Evolutionary conservation across 495 filamentous ascomycete genomes (phyloP), one percentile per base, ranked within the genome.

Genomic region (Penicillium chermesinum): DNA sequence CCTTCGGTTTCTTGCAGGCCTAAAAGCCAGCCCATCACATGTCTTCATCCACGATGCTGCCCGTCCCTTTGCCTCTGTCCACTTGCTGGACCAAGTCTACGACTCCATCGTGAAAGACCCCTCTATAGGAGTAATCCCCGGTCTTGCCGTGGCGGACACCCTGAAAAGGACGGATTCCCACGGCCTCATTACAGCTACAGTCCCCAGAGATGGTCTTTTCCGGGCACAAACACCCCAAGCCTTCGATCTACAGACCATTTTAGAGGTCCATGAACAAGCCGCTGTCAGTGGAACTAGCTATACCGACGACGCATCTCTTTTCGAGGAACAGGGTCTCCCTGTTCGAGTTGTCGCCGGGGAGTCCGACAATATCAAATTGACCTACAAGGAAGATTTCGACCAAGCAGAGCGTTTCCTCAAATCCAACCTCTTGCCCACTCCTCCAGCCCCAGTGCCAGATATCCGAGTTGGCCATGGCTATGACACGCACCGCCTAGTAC

Each of bases 41-140:
- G 47, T 43, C 6, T 49, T 49, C 47, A 49, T 49, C n/a, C 47
- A 49, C n/a, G 47, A 49, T 18, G 47, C 47, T 7, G 47, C 47
- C 7, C 38, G 47, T 0, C 47, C 47, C 8, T 49, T 49, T 21
- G 47, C 47, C 15, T 25, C 47, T 7, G 38, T 17, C 15, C 7
- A 25, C 3, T 12, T 49, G 7, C 47, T 49, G 1, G n/a, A 42
- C 5, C 35, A 10, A 2, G 32, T 49, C 13, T 8, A 35, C 1
- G 19, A 49, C 12, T 41, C 47, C 2, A 42, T 49, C 22, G 14
- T 3, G 2, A 36, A 42, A 10, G 47, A 49, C 2, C 47, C 47
- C 3, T 27, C 47, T 1, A 32, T 43, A 2, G 47, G 47, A 4
- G 38, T 49, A 3, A 49, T 49, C n/a, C 47, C 47, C 10, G 47